These are phyloP conservation scores for Melastoma candidum DNA, from an alignment of 441 rosid genomes.

Conservation along the genomic window DNA sequence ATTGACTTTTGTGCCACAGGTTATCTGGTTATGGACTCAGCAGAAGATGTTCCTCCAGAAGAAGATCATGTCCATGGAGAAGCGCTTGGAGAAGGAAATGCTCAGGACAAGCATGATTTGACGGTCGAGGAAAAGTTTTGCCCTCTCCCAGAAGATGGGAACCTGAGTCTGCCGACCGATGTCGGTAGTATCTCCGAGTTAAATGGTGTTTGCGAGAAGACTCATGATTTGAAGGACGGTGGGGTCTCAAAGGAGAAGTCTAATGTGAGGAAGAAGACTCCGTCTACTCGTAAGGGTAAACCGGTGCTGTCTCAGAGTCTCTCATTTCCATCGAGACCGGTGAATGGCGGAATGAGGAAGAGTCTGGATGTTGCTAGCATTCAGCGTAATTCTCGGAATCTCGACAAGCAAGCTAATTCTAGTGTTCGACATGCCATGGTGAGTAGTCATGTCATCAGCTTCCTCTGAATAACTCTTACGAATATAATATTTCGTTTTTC, in stretches of 20 bases:
- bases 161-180: too few relatives aligned
- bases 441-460: slow-evolving; percentile 7
- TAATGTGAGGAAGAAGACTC: slow-evolving; percentile 29
- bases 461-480: too few relatives aligned
- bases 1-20: too few relatives aligned
- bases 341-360: slow-evolving; percentile 28
- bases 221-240: slow-evolving; percentile 24
- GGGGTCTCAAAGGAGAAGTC: slow-evolving; percentile 43
- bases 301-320: slow-evolving; percentile 48
- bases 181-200: too few relatives aligned
- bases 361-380: slow-evolving; percentile 35
- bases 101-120: too few relatives aligned
- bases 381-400: slow-evolving; percentile 24
- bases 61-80: too few relatives aligned
- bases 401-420: slow-evolving; percentile 25
- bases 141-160: too few relatives aligned
- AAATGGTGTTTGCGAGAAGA: too few relatives aligned
- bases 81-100: too few relatives aligned
- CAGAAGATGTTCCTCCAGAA: too few relatives aligned
- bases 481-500: not conserved
- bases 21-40: too few relatives aligned
- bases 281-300: slow-evolving; percentile 32
- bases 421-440: slow-evolving; percentile 32
- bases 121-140: too few relatives aligned
- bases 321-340: slow-evolving; percentile 57